These are phyloP conservation scores for Hemisphaericaspora xylanilytica DNA, from an alignment of 1,139 yeast genomes.

Conservation along the genomic window DNA sequence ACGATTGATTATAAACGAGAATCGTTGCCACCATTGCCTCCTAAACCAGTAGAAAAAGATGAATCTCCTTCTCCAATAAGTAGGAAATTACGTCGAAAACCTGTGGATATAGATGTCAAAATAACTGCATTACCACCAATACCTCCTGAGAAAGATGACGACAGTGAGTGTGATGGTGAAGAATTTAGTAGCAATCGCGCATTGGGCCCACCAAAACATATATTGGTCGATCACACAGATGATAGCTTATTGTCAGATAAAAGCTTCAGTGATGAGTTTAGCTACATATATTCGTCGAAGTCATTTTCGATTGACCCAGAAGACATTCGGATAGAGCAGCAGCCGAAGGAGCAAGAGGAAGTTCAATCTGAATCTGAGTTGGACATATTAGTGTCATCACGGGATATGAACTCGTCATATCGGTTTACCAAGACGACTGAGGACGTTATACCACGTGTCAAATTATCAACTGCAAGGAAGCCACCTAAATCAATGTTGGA, in stretches of 20 bases:
- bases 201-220: background rate
- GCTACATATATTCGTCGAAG: slow-evolving; percentile 13
- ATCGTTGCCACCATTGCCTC: slow-evolving; percentile 34
- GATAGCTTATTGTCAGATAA: slow-evolving; percentile 7
- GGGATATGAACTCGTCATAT: slow-evolving; percentile 6
- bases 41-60: slow-evolving; percentile 12
- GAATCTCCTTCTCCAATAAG: too few species aligned
- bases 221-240: slow-evolving; percentile 1
- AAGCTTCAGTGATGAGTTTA: slow-evolving; percentile 14
- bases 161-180: background rate
- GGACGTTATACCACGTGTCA: slow-evolving; percentile 7
- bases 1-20: slow-evolving; percentile 19
- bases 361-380: slow-evolving; percentile 16
- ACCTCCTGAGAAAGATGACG: background rate
- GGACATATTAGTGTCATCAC: slow-evolving; percentile 6
- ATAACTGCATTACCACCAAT: slow-evolving; percentile 3
- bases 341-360: background rate
- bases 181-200: background rate
- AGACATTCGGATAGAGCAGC: background rate
- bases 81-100: slow-evolving; percentile 15
- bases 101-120: slow-evolving; percentile 3
- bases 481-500: slow-evolving; percentile 10
- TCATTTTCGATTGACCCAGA: slow-evolving; percentile 4
- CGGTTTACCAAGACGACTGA: slow-evolving; percentile 12
- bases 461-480: slow-evolving; percentile 8